phyloP scores from a whole-genome alignment of 768 basidiomycete species.

The Udeniomyces megalosporus region DNA sequence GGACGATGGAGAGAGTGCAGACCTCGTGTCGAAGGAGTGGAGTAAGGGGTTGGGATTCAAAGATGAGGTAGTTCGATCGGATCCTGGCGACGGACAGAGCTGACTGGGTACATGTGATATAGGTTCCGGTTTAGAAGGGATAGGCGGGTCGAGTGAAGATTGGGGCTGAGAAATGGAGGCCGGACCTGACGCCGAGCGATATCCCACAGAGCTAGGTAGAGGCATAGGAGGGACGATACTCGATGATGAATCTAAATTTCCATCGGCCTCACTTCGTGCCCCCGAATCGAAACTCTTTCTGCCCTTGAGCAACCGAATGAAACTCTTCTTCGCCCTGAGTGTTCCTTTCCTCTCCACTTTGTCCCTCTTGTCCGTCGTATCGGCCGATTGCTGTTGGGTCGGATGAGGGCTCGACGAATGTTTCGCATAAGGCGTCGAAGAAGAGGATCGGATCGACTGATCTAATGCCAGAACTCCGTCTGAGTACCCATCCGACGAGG shows the following conservation, averaged over 20 bases:
- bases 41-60: background rate
- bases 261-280: no score
- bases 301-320: background rate
- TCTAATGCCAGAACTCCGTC: no score
- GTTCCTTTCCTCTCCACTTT: no score
- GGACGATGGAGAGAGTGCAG: background rate
- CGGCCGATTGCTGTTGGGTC: background rate
- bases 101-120: no score
- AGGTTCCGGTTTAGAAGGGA: no score
- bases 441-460: no score
- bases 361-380: background rate
- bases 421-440: background rate
- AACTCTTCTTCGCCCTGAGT: background rate
- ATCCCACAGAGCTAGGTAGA: background rate
- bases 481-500: no score
- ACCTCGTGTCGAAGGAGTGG: background rate
- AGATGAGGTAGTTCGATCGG: background rate
- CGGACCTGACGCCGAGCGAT: no score
- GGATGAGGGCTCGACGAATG: background rate
- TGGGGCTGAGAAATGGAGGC: no score
- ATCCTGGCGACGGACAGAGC: no score
- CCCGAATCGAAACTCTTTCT: background rate
- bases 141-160: no score
- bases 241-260: no score
- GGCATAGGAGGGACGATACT: background rate